Percentiles rank a stretch among this genome's conserved stretches.
Evolutionary conservation across 2,329 filamentous ascomycete genomes (phyloP).

Genomic region (Penicillium sp.): DNA sequence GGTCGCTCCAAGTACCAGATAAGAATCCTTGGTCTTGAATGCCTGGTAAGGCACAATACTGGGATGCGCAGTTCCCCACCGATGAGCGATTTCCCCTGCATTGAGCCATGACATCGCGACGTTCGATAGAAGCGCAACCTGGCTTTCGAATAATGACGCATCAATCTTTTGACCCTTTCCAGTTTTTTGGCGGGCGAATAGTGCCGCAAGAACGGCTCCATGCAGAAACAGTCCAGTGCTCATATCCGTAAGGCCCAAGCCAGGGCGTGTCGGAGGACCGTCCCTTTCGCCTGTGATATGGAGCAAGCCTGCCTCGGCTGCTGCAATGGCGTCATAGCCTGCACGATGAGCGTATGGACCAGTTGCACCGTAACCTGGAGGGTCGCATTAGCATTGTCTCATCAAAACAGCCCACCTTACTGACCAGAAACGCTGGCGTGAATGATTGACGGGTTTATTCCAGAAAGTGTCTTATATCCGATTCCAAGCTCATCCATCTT

Average conservation of each 20-base stretch:
- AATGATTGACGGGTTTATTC: constrained; percentile 43
- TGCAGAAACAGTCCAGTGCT: constrained; percentile 49
- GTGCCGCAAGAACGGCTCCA: constrained; percentile 46
- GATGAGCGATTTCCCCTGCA: constrained; percentile 41
- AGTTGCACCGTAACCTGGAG: constrained; percentile 37
- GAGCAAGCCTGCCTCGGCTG: constrained; percentile 46
- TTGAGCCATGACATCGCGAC: constrained; percentile 45
- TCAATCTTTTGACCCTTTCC: constrained; percentile 48
- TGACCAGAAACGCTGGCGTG: constrained; percentile 46
- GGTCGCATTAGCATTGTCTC: background rate
- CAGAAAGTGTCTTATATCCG: constrained; percentile 40
- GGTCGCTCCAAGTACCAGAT: constrained; percentile 70
- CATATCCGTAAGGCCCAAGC: constrained; percentile 48
- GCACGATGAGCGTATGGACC: constrained; percentile 46
- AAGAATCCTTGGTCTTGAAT: constrained; percentile 69
- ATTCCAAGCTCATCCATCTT: constrained; percentile 44
- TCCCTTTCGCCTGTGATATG: constrained; percentile 47
- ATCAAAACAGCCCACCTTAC: background rate
- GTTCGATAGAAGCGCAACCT: constrained; percentile 44
- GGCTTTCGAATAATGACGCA: constrained; percentile 48
- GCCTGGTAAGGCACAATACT: constrained; percentile 51
- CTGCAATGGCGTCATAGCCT: constrained; percentile 50
- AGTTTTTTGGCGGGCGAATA: constrained; percentile 39
- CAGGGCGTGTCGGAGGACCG: constrained; percentile 43
- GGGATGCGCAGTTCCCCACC: constrained; percentile 50